A percentile compares a stretch with the other conserved stretches of the same genome.
These are phyloP conservation scores for Larix sibirica DNA, from an alignment of 83 land plant species.

Conservation along the genomic window DNA sequence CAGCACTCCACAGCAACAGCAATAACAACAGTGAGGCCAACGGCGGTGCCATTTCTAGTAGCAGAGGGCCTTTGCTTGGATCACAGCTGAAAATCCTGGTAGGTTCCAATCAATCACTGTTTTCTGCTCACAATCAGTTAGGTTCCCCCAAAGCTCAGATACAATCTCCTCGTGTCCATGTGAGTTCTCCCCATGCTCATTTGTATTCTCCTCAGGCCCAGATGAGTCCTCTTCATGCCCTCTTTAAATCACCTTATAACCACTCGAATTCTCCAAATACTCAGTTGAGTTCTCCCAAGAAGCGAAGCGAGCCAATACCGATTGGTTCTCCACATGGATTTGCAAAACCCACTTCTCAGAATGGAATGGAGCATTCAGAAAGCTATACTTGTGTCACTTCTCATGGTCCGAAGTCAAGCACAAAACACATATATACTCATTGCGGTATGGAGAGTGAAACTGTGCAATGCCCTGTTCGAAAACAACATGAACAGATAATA, in stretches of 20 bases:
- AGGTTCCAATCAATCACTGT: conserved; percentile 2
- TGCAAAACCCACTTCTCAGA: background rate
- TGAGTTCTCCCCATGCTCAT: conserved; percentile 1
- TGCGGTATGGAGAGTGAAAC: conserved; percentile 12
- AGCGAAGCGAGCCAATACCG: conserved; percentile 1
- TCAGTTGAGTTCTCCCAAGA: background rate
- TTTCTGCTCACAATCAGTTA: conserved; percentile 5
- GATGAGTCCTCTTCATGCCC: background rate
- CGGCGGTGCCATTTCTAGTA: background rate
- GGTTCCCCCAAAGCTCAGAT: conserved; percentile 12
- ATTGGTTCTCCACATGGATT: background rate
- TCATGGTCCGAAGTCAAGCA: conserved; percentile 18
- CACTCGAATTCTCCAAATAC: background rate
- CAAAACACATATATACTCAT: conserved; percentile 10
- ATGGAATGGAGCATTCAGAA: conserved; percentile 35
- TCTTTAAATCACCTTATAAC: background rate
- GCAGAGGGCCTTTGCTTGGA: conserved; percentile 13
- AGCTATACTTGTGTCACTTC: conserved; percentile 53
- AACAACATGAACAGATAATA: background rate
- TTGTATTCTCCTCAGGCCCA: conserved; percentile 4
- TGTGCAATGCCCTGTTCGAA: background rate
- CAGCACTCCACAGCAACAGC: conserved; percentile 20
- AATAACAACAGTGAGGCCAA: conserved; percentile 1
- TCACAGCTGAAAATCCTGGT: conserved; percentile 11
- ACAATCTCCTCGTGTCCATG: background rate